Percentiles rank a stretch among this genome's conserved stretches.
Conservation (phyloP, 2,329 filamentous ascomycete genomes). For the Diaporthe citriasiana region DNA sequence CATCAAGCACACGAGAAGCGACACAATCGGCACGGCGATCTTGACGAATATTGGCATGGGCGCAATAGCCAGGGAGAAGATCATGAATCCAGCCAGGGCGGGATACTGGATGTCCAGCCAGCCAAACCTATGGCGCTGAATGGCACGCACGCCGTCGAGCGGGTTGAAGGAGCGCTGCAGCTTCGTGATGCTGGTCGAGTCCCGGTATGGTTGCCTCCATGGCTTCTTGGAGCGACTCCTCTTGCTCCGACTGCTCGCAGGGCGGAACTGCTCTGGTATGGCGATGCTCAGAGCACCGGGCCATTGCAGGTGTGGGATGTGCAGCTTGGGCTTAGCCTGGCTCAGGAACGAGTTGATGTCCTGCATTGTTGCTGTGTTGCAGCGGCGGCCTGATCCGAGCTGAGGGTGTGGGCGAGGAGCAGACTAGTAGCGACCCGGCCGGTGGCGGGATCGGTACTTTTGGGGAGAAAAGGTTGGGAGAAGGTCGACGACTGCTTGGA, state of each 20-base stretch:
- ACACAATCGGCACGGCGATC: slow-evolving; percentile 76
- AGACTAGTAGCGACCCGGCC: slow-evolving; percentile 25
- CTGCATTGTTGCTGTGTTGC: slow-evolving; percentile 45
- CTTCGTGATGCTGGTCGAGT: slow-evolving; percentile 72
- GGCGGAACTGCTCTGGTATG: slow-evolving; percentile 51
- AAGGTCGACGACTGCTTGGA: background rate
- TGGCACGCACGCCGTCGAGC: slow-evolving; percentile 79
- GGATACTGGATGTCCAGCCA: slow-evolving; percentile 89
- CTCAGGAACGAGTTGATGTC: slow-evolving; percentile 45
- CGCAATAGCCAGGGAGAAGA: slow-evolving; percentile 88
- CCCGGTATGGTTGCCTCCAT: slow-evolving; percentile 42
- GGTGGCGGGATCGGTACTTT: slow-evolving; percentile 5
- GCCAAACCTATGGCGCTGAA: slow-evolving; percentile 85
- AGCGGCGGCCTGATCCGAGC: slow-evolving; percentile 22
- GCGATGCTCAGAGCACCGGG: slow-evolving; percentile 48
- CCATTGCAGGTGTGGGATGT: slow-evolving; percentile 48
- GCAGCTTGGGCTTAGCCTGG: slow-evolving; percentile 50
- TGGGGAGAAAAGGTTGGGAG: background rate
- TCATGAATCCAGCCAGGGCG: slow-evolving; percentile 78
- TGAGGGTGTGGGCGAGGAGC: slow-evolving; percentile 12
- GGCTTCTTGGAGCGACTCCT: slow-evolving; percentile 46
- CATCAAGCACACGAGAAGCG: slow-evolving; percentile 80
- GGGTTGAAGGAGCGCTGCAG: slow-evolving; percentile 88
- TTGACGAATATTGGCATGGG: slow-evolving; percentile 86
- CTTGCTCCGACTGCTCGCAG: slow-evolving; percentile 47